Base-by-base conservation (phyloP, 345 rosid genomes). In the Stellera chamaejasme region DNA sequence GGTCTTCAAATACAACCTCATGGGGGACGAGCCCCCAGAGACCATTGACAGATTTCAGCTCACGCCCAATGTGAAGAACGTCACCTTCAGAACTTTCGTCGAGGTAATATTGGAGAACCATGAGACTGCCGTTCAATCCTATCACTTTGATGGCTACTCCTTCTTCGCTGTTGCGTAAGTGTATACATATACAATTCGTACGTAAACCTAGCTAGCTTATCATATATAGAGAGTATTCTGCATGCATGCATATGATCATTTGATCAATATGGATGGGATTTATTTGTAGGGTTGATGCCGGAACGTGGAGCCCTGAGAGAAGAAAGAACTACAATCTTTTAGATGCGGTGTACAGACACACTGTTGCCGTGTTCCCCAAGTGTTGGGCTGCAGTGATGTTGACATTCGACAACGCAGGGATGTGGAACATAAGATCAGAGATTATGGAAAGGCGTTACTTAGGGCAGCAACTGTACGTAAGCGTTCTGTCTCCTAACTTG, bases 371-470 rank as follows among this genome's bases (percentile, higher is more conserved):
- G 36, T 87, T 73, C 73, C 97, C 97, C 5, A 84, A 84, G 46
- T 87, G 90, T 6, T 87, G 97, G 96, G 84, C 91, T 2, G 97
- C 97, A 3, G 74, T 90, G 19, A 36, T 90, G 56, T 64, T 87
- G 74, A 67, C 97, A 27, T 84, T 90, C 59, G 96, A 90, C 64
- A 90, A 87, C 48, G 83, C 85, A 1, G 97, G 97, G 19, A 90
- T 90, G 97, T 90, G 97, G 97, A 90, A 87, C 69, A 26, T 90
- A 39, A 67, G 94, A 48, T 90, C 96, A 0, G 87, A 84, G 56
- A 55, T 72, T 26, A 56, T 65, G n/a, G 96, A 87, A 58, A 85
- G 82, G 56, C 53, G 78, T 3, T 83, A 83, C 67, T 67, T 90
- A 5, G 97, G 97, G 12, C 89, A 90, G 39, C 89, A 90, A 54